A percentile compares a stretch with the other conserved stretches of the same genome.
Evolutionary conservation across 139 green algal species (phyloP).

Genomic region (Eudorina sp.): DNA sequence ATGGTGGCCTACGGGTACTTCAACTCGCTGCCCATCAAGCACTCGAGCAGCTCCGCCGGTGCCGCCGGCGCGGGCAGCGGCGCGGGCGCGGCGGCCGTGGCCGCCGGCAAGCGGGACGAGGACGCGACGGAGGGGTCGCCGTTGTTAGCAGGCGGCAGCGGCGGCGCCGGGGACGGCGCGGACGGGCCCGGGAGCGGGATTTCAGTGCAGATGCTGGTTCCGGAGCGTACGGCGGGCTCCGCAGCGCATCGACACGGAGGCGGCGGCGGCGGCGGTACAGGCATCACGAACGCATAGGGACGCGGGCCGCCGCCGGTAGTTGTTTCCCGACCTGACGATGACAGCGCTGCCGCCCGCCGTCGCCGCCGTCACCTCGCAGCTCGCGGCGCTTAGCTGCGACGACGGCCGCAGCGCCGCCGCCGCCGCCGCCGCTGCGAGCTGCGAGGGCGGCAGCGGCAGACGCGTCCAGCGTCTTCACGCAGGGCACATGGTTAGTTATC

Average conservation of each 20-base stretch:
- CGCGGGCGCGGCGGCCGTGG: background rate
- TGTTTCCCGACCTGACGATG: too few species aligned
- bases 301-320: too few species aligned
- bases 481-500: too few species aligned
- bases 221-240: background rate
- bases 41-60: background rate
- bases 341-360: too few species aligned
- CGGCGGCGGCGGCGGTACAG: background rate
- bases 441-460: too few species aligned
- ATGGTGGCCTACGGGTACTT: slow-evolving; percentile 86
- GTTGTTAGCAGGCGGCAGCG: background rate
- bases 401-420: too few species aligned
- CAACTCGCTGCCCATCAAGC: slow-evolving; percentile 42
- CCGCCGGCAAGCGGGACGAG: background rate
- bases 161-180: background rate
- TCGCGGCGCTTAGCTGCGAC: too few species aligned
- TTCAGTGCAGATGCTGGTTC: background rate
- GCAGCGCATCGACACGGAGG: background rate
- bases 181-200: background rate
- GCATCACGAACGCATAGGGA: too few species aligned
- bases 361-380: too few species aligned
- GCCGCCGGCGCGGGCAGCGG: background rate
- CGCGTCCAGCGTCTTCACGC: too few species aligned
- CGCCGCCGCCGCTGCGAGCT: too few species aligned
- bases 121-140: background rate